phyloP scores from a whole-genome alignment of 2,329 filamentous ascomycete species.

The Grosmannia penicillata region DNA sequence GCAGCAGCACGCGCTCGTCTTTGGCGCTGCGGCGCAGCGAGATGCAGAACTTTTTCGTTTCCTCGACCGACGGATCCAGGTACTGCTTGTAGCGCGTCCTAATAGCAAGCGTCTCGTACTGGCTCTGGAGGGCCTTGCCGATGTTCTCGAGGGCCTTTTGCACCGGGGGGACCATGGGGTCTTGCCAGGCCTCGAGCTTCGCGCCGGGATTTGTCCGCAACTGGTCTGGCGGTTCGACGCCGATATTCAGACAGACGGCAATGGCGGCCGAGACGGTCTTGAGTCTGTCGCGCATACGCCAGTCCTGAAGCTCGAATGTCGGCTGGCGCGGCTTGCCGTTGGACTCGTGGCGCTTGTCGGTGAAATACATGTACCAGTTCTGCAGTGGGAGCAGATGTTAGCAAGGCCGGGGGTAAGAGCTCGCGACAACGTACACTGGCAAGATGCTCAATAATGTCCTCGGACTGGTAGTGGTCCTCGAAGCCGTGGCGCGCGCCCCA shows the following conservation, averaged over 20 bases:
- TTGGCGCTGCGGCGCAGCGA: constrained; percentile 85
- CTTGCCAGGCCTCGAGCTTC: constrained; percentile 92
- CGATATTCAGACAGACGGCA: constrained; percentile 90
- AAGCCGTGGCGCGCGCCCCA: constrained; percentile 69
- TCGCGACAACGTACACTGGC: constrained; percentile 68
- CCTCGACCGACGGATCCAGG: constrained; percentile 88
- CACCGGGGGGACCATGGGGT: constrained; percentile 66
- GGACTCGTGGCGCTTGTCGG: constrained; percentile 92
- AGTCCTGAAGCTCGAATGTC: constrained; percentile 62
- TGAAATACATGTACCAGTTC: constrained; percentile 99
- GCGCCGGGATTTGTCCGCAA: constrained; percentile 89
- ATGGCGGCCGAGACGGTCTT: constrained; percentile 95
- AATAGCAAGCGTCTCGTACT: constrained; percentile 91
- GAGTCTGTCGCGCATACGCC: constrained; percentile 90
- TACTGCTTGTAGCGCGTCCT: constrained; percentile 97
- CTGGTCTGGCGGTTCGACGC: constrained; percentile 92
- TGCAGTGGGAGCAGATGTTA: constrained; percentile 26
- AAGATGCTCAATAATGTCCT: constrained; percentile 73
- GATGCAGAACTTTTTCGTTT: constrained; percentile 91
- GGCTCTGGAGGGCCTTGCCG: constrained; percentile 85
- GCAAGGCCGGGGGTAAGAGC: too few relatives aligned
- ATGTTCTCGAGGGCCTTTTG: constrained; percentile 87
- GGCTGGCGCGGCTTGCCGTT: constrained; percentile 70
- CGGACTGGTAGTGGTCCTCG: constrained; percentile 81
- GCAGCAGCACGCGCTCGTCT: constrained; percentile 89